Base-by-base conservation (phyloP, 306 rosid genomes). In the Fagus crenata region DNA sequence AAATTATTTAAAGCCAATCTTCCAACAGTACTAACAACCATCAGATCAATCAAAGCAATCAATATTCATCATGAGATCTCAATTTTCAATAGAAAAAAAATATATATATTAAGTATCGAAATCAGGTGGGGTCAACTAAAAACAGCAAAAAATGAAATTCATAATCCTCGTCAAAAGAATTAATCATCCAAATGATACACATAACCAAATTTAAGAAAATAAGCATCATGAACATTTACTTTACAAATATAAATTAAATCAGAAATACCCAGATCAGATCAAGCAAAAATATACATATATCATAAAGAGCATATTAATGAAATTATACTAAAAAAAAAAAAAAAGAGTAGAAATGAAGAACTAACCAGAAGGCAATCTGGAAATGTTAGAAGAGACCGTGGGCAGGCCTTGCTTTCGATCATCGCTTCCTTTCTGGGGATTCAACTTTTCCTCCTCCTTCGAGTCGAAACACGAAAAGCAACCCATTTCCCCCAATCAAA, bases 381-480 rank as follows among this genome's bases (percentile, higher is more conserved):
- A 80, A 82, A 93, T 83, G 84, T 76, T 84, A 40, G 85, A 64
- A 18, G 84, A 73, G 69, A 81, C 73, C 41, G 84, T 56, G 51
- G 85, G 86, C 60, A 86, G 88, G 63, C 46, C 73, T 77, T 81
- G 92, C 63, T 81, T 85, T 42, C 78, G 89, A 80, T 91, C 86
- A 67, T 87, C 87, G 58, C 75, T 84, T 59, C 84, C 81, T 49
- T 81, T 87, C 42, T 75, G 84, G 36, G 93, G 91, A 87, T 93
- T 93, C 70, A 93, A 87, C 81, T 86, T 91, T 83, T 88, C 97
- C 72, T 93, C 98, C 84, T 93, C 98, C 86, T 78, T 88, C 59
- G 97, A 89, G 90, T 93, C 98, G 81, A 93, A 93, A 85, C 97
- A 93, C 41, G 98, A 81, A 86, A 93, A 93, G 73, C 98, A 93